phyloP scores from a whole-genome alignment of 495 filamentous ascomycete species.

The Penicillium nucicola region DNA sequence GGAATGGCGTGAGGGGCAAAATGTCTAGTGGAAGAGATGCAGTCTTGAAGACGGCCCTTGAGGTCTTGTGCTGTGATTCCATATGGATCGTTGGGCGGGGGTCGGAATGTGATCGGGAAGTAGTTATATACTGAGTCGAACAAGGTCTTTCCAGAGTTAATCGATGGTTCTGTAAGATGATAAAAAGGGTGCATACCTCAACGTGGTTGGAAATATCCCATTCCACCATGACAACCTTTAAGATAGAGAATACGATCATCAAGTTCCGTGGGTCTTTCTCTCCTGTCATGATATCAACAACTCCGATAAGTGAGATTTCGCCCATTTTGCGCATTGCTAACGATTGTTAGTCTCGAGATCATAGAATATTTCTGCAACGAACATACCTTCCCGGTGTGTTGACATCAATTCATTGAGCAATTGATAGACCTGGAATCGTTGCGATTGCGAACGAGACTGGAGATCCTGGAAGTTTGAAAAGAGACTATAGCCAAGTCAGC shows the following conservation, averaged over 20 bases:
- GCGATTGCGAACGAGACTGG: slow-evolving; percentile 60
- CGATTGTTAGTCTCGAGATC: slow-evolving; percentile 11
- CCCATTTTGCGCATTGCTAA: slow-evolving; percentile 52
- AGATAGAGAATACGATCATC: slow-evolving; percentile 73
- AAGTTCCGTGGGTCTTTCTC: slow-evolving; percentile 77
- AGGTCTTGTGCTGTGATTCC: slow-evolving; percentile 72
- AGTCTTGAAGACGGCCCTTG: slow-evolving; percentile 66
- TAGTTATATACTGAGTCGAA: slow-evolving; percentile 78
- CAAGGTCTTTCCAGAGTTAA: slow-evolving; percentile 47
- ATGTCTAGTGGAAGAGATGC: slow-evolving; percentile 63
- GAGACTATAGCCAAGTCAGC: slow-evolving; percentile 32
- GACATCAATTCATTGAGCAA: slow-evolving; percentile 64
- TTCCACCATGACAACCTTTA: slow-evolving; percentile 70
- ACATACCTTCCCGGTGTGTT: slow-evolving; percentile 56
- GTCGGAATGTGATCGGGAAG: slow-evolving; percentile 75
- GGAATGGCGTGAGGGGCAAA: slow-evolving; percentile 71
- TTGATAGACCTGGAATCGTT: slow-evolving; percentile 61
- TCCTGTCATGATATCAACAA: slow-evolving; percentile 67
- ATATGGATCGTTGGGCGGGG: slow-evolving; percentile 72
- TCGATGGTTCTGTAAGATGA: slow-evolving; percentile 49
- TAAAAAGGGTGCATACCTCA: slow-evolving; percentile 45
- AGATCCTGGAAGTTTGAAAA: slow-evolving; percentile 53
- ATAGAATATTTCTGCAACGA: background rate
- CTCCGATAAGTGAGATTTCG: slow-evolving; percentile 57
- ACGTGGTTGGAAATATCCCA: slow-evolving; percentile 64